Conservation (phyloP, 192 early-diverging fungal genomes). For the Cladochytrium replicatum region DNA sequence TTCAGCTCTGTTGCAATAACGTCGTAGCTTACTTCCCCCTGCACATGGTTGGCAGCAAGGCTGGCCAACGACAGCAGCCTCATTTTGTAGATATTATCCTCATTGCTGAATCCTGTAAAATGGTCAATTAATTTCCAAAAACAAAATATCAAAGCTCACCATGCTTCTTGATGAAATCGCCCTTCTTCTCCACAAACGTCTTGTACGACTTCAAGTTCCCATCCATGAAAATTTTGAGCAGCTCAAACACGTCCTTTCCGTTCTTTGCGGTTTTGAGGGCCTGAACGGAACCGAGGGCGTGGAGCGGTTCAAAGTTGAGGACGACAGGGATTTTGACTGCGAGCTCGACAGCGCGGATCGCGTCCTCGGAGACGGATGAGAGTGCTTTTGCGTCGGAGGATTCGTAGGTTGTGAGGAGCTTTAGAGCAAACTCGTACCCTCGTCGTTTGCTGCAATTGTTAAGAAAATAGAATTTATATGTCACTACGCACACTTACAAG, state of each 20-base stretch:
- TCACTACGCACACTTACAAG: slow-evolving; percentile 40
- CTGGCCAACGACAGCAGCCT: slow-evolving; percentile 72
- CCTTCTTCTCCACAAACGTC: slow-evolving; percentile 45
- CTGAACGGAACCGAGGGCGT: slow-evolving; percentile 53
- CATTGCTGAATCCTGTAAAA: slow-evolving; percentile 19
- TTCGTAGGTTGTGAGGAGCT: slow-evolving; percentile 52
- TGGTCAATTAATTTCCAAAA: neutral
- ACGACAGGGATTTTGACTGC: slow-evolving; percentile 57
- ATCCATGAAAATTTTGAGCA: slow-evolving; percentile 59
- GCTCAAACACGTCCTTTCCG: slow-evolving; percentile 46
- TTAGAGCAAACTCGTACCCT: slow-evolving; percentile 46
- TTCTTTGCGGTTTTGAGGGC: slow-evolving; percentile 35
- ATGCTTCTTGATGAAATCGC: slow-evolving; percentile 38
- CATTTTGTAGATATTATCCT: slow-evolving; percentile 68
- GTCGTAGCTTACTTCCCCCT: slow-evolving; percentile 57
- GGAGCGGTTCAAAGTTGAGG: slow-evolving; percentile 70
- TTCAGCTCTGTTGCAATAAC: slow-evolving; percentile 65
- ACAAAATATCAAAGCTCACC: slow-evolving; percentile 22
- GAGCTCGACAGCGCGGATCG: slow-evolving; percentile 53
- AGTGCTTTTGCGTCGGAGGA: slow-evolving; percentile 22
- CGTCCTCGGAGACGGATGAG: slow-evolving; percentile 41
- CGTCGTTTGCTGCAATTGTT: slow-evolving; percentile 27
- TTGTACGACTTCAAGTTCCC: slow-evolving; percentile 57
- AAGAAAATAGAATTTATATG: neutral
- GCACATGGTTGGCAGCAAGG: slow-evolving; percentile 59